phyloP scores from a whole-genome alignment of 345 rosid genomes.

The Salix purpurea region DNA sequence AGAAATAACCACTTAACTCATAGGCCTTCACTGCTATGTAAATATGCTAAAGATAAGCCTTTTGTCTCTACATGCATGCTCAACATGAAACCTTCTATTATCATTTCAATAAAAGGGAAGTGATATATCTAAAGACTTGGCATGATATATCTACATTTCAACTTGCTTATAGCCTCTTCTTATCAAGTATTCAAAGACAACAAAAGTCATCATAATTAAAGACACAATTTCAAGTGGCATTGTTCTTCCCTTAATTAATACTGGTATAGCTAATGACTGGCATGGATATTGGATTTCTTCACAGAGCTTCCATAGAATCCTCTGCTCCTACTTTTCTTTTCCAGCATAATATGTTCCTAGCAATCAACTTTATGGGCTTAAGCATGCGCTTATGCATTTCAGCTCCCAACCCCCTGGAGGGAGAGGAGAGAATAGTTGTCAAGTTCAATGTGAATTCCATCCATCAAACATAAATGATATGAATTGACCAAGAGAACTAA shows the following conservation, averaged over 20 bases:
- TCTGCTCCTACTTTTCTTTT: not conserved
- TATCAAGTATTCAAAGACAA: not conserved
- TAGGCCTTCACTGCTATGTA: no score
- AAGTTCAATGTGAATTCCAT: not conserved
- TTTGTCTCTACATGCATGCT: no score
- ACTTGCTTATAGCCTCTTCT: not conserved
- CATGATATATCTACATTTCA: not conserved
- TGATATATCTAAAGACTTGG: no score
- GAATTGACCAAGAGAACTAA: not conserved
- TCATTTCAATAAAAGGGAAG: no score
- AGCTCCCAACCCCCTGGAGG: not conserved
- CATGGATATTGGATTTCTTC: not conserved
- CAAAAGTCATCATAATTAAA: not conserved
- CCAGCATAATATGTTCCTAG: not conserved
- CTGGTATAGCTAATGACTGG: not conserved
- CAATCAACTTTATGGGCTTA: not conserved
- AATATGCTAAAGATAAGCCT: no score
- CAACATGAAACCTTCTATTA: no score
- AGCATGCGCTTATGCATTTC: not conserved
- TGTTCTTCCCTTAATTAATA: not conserved
- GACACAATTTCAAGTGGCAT: not conserved
- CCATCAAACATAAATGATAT: not conserved
- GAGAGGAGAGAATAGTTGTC: not conserved
- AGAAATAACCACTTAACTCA: no score
- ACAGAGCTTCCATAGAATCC: not conserved